Conservation (phyloP, 1,139 yeast species). For the Candida anutae region DNA sequence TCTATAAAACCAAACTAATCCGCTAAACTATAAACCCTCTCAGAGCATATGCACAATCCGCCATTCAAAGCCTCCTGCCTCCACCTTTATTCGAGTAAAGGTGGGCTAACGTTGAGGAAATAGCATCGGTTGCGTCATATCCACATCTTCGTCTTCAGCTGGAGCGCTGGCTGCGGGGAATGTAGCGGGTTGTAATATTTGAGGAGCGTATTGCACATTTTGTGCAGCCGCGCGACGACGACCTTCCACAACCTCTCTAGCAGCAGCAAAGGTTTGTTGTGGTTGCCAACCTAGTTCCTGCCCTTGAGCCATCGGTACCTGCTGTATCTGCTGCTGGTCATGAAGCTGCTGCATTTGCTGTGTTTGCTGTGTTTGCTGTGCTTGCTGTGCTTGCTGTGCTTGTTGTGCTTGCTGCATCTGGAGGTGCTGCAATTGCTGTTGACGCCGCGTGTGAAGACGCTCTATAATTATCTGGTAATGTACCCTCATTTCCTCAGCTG, state of each 20-base stretch:
- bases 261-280: too few species aligned
- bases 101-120: too few species aligned
- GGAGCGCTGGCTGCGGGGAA: slow-evolving; percentile 27
- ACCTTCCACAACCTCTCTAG: too few species aligned
- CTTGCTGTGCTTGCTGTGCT: background rate
- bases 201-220: slow-evolving; percentile 30
- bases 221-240: too few species aligned
- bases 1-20: too few species aligned
- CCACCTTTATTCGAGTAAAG: too few species aligned
- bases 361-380: slow-evolving; percentile 2
- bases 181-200: slow-evolving; percentile 36
- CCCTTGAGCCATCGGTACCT: too few species aligned
- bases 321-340: slow-evolving; percentile 2
- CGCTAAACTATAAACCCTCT: too few species aligned
- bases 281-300: too few species aligned
- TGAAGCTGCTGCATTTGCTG: slow-evolving; percentile 7
- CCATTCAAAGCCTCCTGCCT: too few species aligned
- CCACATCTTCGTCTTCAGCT: slow-evolving; percentile 28
- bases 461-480: slow-evolving; percentile 29
- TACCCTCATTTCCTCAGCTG: slow-evolving; percentile 33
- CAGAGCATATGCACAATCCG: too few species aligned
- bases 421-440: background rate
- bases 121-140: slow-evolving; percentile 17
- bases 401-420: background rate
- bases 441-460: slow-evolving; percentile 11